Evolutionary conservation across 352 stramenopile species (phyloP).

Genomic region (Pythium phragmiticola): DNA sequence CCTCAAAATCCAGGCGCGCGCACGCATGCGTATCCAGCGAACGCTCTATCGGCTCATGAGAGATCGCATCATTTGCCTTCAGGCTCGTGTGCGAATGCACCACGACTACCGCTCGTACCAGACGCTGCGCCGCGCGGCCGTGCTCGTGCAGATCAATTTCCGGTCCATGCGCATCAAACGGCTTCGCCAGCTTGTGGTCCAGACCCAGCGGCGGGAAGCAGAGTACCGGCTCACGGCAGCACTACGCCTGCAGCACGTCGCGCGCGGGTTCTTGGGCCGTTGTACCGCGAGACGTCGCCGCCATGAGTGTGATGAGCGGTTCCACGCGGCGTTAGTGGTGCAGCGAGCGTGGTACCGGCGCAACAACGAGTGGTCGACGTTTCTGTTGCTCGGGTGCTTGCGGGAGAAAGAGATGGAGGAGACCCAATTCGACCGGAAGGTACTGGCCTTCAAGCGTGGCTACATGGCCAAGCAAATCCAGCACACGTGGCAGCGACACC

Average conservation of each 20-base stretch:
- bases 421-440: slow-evolving; percentile 36
- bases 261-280: slow-evolving; percentile 54
- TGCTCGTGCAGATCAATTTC: slow-evolving; percentile 64
- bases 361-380: slow-evolving; percentile 85
- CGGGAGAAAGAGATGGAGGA: slow-evolving; percentile 69
- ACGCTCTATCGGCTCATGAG: slow-evolving; percentile 31
- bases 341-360: slow-evolving; percentile 79
- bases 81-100: slow-evolving; percentile 55
- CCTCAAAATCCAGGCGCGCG: slow-evolving; percentile 55
- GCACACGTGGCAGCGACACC: slow-evolving; percentile 36
- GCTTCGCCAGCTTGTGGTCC: slow-evolving; percentile 56
- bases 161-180: slow-evolving; percentile 44
- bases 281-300: slow-evolving; percentile 29
- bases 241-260: slow-evolving; percentile 52
- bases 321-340: slow-evolving; percentile 63
- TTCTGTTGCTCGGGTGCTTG: slow-evolving; percentile 76
- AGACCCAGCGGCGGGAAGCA: slow-evolving; percentile 43
- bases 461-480: slow-evolving; percentile 49
- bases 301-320: slow-evolving; percentile 35
- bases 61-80: slow-evolving; percentile 48
- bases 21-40: slow-evolving; percentile 49
- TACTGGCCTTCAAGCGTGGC: slow-evolving; percentile 44
- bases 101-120: slow-evolving; percentile 42
- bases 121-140: slow-evolving; percentile 36
- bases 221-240: slow-evolving; percentile 45